phyloP scores from a whole-genome alignment of 306 rosid genomes.

The Ziziphus jujuba region DNA sequence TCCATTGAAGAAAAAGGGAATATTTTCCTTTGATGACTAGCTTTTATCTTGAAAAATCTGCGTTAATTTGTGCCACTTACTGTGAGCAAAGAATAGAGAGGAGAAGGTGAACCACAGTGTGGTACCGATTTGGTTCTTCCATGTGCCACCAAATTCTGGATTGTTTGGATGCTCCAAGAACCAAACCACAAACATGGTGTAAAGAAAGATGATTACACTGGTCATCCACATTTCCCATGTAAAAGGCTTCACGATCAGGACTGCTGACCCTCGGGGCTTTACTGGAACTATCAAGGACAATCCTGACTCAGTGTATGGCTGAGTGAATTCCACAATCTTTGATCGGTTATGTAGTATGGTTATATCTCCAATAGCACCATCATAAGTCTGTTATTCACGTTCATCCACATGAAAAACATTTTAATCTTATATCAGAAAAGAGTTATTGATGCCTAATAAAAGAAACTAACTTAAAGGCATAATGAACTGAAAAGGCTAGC shows the following conservation, averaged over 20 bases:
- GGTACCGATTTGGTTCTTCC: slow-evolving; percentile 48
- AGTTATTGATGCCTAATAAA: not conserved
- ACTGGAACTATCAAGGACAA: slow-evolving; percentile 56
- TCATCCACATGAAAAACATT: slow-evolving; percentile 20
- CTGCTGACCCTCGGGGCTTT: slow-evolving; percentile 33
- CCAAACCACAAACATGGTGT: slow-evolving; percentile 56
- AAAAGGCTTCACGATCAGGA: slow-evolving; percentile 66
- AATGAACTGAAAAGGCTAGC: too few species aligned
- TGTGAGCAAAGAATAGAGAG: slow-evolving; percentile 67
- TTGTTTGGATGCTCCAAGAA: slow-evolving; percentile 47
- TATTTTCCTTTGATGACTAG: too few species aligned
- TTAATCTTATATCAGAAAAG: not conserved
- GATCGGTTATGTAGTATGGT: slow-evolving; percentile 49
- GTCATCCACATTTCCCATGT: slow-evolving; percentile 60
- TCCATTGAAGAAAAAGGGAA: too few species aligned
- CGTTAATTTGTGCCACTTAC: slow-evolving; percentile 32
- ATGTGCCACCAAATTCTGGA: slow-evolving; percentile 48
- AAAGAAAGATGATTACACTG: slow-evolving; percentile 37
- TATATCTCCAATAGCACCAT: slow-evolving; percentile 54
- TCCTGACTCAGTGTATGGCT: slow-evolving; percentile 64
- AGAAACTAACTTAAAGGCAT: too few species aligned
- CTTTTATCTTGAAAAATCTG: too few species aligned
- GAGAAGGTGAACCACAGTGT: slow-evolving; percentile 61
- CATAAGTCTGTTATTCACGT: slow-evolving; percentile 34
- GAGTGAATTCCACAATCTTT: slow-evolving; percentile 52